A percentile compares a stretch with the other conserved stretches of the same genome.
phyloP scores from a whole-genome alignment of 2,329 filamentous ascomycete genomes.

The Microthyrium microscopicum region DNA sequence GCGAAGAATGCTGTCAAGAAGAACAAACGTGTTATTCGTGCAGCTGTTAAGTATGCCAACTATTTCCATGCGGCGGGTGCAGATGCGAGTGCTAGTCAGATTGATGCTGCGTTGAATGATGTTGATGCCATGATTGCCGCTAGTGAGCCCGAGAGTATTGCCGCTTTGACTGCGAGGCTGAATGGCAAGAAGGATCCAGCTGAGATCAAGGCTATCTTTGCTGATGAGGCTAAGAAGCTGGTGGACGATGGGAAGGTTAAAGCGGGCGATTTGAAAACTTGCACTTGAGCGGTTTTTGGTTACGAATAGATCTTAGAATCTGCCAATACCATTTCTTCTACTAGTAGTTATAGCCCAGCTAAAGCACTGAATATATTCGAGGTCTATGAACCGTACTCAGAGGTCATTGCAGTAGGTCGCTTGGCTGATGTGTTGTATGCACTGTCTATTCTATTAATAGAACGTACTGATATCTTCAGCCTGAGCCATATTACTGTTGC shows the following conservation, averaged over 20 bases:
- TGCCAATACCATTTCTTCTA: background rate
- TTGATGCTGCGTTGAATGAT: slow-evolving; percentile 70
- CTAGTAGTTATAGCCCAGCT: background rate
- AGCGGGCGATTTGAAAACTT: slow-evolving; percentile 59
- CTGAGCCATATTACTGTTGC: too few relatives aligned
- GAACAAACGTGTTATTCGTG: slow-evolving; percentile 96
- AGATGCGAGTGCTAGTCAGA: slow-evolving; percentile 57
- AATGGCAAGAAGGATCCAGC: slow-evolving; percentile 58
- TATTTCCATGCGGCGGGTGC: slow-evolving; percentile 62
- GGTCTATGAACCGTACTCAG: too few relatives aligned
- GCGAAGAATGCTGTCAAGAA: slow-evolving; percentile 99
- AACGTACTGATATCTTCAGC: too few relatives aligned
- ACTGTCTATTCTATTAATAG: too few relatives aligned
- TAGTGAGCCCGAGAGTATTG: slow-evolving; percentile 83
- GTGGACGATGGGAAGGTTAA: slow-evolving; percentile 72
- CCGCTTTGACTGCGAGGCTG: slow-evolving; percentile 64
- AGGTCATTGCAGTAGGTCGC: too few relatives aligned
- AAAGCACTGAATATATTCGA: too few relatives aligned
- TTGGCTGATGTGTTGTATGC: too few relatives aligned
- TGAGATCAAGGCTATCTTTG: slow-evolving; percentile 76
- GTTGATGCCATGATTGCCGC: slow-evolving; percentile 77
- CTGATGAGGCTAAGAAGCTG: slow-evolving; percentile 59
- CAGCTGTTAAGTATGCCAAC: slow-evolving; percentile 90
- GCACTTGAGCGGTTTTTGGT: too few relatives aligned
- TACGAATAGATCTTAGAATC: background rate